Evolutionary conservation across 306 rosid species (phyloP), one percentile per base, ranked within the genome.

Genomic region (Cicer cuneatum): DNA sequence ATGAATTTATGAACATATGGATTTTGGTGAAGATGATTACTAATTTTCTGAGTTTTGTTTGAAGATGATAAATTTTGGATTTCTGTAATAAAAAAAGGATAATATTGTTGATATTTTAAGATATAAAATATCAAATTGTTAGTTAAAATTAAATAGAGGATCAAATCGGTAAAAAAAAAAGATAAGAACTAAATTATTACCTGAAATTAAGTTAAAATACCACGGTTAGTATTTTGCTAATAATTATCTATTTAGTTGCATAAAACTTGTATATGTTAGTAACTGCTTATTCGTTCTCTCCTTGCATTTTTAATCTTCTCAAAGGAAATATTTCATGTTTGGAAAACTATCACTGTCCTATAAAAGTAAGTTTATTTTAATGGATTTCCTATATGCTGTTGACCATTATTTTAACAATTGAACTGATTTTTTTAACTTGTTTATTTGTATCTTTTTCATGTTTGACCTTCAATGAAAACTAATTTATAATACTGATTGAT

Each of bases 321-420:
- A 85, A 86, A 66, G 79, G 82, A 70, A 42, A 41, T 66, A 73
- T 70, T 73, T 52, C 87, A 15, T 90, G 93, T 76, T 72, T 85
- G 75, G 13, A 40, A 66, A 74, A 40, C 61, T 1, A 37, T 58
- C 12, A 5, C 0, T 85, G 91, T 74, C 72, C 78, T 59, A n/a
- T n/a, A 15, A 49, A 79, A 42, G 92, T 85, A 76, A 70, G 87
- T 60, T 47, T 0, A 54, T 46, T 73, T 42, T 35, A 73, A 54
- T 38, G 51, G 42, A 73, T 73, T 39, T 66, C 51, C 7, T 57
- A 53, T 69, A 35, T n/a, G 35, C 11, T 53, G 21, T 45, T 40
- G 15, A 35, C 7, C 35, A 71, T 72, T 72, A 19, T 60, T 45
- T 66, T 45, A 16, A 70, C 10, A 7, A 37, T 24, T 21, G 71